These are phyloP conservation scores for Suillus clintonianus DNA, from an alignment of 768 basidiomycete species.

Conservation along the genomic window DNA sequence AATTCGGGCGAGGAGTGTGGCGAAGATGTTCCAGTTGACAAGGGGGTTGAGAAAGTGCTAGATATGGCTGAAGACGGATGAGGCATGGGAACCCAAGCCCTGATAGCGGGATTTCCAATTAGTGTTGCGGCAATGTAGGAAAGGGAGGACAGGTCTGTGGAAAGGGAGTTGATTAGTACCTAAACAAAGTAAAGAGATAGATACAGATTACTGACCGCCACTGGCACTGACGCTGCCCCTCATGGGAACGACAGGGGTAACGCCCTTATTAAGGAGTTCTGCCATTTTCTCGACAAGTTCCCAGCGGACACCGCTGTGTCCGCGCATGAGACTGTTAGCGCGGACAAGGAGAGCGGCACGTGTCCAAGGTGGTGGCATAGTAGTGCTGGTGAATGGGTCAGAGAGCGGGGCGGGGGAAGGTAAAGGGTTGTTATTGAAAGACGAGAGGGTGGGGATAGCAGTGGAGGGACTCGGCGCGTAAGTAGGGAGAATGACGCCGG, in stretches of 20 bases:
- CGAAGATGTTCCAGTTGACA: not conserved
- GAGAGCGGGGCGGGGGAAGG: slow-evolving; percentile 56
- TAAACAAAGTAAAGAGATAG: slow-evolving; percentile 4
- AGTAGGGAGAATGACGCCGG: slow-evolving; percentile 66
- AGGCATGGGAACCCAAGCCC: slow-evolving; percentile 56
- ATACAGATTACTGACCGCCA: slow-evolving; percentile 52
- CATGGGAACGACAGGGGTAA: slow-evolving; percentile 80
- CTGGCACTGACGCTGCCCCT: slow-evolving; percentile 84
- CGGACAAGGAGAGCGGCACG: slow-evolving; percentile 85
- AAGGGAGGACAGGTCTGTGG: slow-evolving; percentile 70
- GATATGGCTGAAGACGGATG: slow-evolving; percentile 5
- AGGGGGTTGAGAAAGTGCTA: not conserved
- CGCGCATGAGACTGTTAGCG: slow-evolving; percentile 86
- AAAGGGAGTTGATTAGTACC: slow-evolving; percentile 10
- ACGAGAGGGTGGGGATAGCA: not conserved
- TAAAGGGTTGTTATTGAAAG: not conserved
- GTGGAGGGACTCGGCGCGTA: slow-evolving; percentile 27
- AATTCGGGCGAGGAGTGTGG: slow-evolving; percentile 4
- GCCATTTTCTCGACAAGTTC: slow-evolving; percentile 80
- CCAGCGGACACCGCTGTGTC: slow-evolving; percentile 85
- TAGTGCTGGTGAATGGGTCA: slow-evolving; percentile 65
- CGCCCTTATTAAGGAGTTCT: slow-evolving; percentile 65
- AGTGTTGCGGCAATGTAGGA: slow-evolving; percentile 83
- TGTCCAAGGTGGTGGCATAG: slow-evolving; percentile 88
- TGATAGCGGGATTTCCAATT: slow-evolving; percentile 78